phyloP scores from a whole-genome alignment of 345 rosid species.

The Draba incana region DNA sequence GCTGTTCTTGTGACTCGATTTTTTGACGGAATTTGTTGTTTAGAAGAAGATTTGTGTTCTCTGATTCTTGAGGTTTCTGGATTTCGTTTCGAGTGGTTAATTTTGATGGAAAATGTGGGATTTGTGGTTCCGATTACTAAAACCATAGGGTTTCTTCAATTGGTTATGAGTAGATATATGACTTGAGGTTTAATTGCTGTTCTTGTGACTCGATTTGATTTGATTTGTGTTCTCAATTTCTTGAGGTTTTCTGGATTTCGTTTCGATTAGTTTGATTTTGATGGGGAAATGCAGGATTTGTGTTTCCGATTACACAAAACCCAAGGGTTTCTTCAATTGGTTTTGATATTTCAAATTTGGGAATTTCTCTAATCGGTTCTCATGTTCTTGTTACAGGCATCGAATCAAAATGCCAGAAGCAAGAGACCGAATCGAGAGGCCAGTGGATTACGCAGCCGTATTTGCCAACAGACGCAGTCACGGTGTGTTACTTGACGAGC shows the following conservation, averaged over 20 bases:
- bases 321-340: constrained; percentile 2
- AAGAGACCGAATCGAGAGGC: constrained; percentile 65
- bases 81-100: not conserved
- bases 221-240: not conserved
- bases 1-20: constrained; percentile 23
- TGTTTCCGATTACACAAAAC: not conserved
- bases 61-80: not conserved
- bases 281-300: not conserved
- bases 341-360: not conserved
- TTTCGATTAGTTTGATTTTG: not conserved
- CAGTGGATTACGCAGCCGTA: constrained; percentile 53
- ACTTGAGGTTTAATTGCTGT: no score
- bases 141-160: constrained; percentile 5
- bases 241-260: constrained; percentile 1
- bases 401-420: constrained; percentile 57
- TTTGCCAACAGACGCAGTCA: constrained; percentile 49
- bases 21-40: not conserved
- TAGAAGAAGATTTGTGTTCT: not conserved
- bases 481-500: constrained; percentile 48
- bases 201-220: no score
- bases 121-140: not conserved
- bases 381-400: constrained; percentile 12
- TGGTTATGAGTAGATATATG: not conserved
- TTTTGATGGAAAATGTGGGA: not conserved
- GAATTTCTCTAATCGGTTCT: not conserved